Base-by-base conservation (phyloP, 768 basidiomycete species). In the Leccinum truebloodii region DNA sequence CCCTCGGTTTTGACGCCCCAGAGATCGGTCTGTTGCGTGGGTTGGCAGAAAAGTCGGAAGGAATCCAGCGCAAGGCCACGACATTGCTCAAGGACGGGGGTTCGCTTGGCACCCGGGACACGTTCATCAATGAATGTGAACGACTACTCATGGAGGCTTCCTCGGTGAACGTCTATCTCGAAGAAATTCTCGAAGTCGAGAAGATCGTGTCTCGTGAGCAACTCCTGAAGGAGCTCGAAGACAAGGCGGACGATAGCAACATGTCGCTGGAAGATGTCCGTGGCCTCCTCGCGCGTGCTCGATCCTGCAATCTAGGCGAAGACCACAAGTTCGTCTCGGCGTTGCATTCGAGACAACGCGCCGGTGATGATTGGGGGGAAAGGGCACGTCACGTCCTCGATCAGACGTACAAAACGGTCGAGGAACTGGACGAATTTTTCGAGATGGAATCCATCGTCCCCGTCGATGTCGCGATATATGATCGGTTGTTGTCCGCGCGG, bases 161-260 rank as follows among this genome's bases (percentile, higher is more conserved):
- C 3, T 87, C 90, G 9, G 74, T 95, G 57, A 94, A 94, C 65
- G 88, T 96, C n/a, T 81, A 86, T 54, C 78, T 96, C 20, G 89
- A 93, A 14, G 92, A 95, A 71, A 77, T 95, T 14, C 71, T 79
- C 18, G 85, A 89, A 63, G 81, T 97, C 20, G 87, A 91, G 77
- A 88, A 85, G 74, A 87, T 95, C 58, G 88, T 93, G 24, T 84
- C 89, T 59, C 85, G 92, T 12, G 86, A 91, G 68, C 85, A 88
- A 67, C 83, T 96, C 61, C 75, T 91, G 63, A 81, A 77, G 60
- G 93, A 95, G 67, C 77, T 96, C 39, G 85, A 89, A 63, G 86
- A 86, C 54, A 88, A 84, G 63, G 75, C 89, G 24, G 88, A 92
- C 52, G 91, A 94, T 51, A 75, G 73, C 4, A 73, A 78, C 24